Conservation (phyloP, 2,329 filamentous ascomycete genomes). For the Penicillium sp. region DNA sequence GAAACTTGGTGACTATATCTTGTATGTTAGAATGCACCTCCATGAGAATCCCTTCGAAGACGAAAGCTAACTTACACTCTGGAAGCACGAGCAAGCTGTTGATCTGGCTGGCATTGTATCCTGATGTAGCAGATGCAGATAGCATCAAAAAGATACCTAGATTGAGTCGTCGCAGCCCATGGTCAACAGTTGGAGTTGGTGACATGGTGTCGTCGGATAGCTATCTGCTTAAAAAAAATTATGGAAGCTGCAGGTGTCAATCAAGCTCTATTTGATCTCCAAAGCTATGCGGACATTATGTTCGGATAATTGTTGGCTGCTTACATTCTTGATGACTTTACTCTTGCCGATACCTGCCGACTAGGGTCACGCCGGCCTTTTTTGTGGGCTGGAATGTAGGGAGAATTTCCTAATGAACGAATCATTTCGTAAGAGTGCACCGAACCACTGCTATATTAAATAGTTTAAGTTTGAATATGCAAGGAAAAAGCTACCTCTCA, state of each 20-base stretch:
- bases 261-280: conserved; percentile 8
- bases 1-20: conserved; percentile 20
- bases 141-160: conserved; percentile 30
- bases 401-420: conserved; percentile 13
- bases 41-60: background rate
- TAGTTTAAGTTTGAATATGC: conserved; percentile 5
- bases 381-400: conserved; percentile 20
- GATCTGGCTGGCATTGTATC: conserved; percentile 32
- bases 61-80: conserved; percentile 23
- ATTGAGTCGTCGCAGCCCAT: conserved; percentile 26
- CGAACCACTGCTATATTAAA: background rate
- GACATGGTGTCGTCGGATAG: conserved; percentile 10
- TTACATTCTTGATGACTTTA: conserved; percentile 10
- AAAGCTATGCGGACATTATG: conserved; percentile 11
- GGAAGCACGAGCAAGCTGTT: conserved; percentile 30
- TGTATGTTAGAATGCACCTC: conserved; percentile 7
- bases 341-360: conserved; percentile 12
- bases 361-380: conserved; percentile 10
- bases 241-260: background rate
- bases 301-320: conserved; percentile 12
- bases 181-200: conserved; percentile 11
- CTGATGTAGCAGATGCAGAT: conserved; percentile 30
- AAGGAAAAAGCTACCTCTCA: conserved; percentile 7
- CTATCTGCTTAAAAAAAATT: background rate
- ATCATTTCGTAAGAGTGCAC: conserved; percentile 9